A percentile compares a stretch with the other conserved stretches of the same genome.
These are phyloP conservation scores for Stagonosporopsis tanaceti DNA, from an alignment of 2,329 filamentous ascomycete genomes.

Conservation along the genomic window DNA sequence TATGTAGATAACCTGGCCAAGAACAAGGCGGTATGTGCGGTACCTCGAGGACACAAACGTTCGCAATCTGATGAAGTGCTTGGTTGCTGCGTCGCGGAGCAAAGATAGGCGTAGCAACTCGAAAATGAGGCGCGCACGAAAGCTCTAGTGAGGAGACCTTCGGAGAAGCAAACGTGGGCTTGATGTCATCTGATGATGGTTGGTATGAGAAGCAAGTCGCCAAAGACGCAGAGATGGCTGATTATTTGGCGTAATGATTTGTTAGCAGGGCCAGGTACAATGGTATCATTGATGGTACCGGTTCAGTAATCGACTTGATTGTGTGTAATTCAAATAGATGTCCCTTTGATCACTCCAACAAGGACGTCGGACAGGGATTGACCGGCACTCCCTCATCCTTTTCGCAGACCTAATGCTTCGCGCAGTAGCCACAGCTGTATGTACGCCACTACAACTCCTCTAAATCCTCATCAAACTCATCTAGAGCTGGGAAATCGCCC, in stretches of 20 bases:
- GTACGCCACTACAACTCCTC: constrained; percentile 60
- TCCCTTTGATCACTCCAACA: too few relatives aligned
- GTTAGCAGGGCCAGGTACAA: not conserved
- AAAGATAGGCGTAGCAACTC: not conserved
- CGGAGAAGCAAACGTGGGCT: too few relatives aligned
- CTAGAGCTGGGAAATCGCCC: constrained; percentile 70
- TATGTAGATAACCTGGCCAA: not conserved
- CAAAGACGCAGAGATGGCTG: too few relatives aligned
- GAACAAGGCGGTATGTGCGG: not conserved
- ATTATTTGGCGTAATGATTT: too few relatives aligned
- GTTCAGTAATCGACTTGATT: not conserved
- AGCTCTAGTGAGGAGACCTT: not conserved
- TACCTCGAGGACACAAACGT: not conserved
- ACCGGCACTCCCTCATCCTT: not conserved
- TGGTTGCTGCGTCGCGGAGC: not conserved
- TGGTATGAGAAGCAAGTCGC: not conserved
- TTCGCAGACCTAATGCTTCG: not conserved
- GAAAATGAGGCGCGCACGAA: not conserved
- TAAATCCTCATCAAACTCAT: constrained; percentile 68
- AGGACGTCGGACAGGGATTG: not conserved
- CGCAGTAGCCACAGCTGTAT: not conserved
- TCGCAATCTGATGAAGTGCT: not conserved
- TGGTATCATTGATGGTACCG: not conserved
- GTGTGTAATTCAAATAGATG: not conserved
- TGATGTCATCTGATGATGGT: not conserved